Evolutionary conservation across 2,329 filamentous ascomycete species (phyloP).

Genomic region (Nakataea oryzae): DNA sequence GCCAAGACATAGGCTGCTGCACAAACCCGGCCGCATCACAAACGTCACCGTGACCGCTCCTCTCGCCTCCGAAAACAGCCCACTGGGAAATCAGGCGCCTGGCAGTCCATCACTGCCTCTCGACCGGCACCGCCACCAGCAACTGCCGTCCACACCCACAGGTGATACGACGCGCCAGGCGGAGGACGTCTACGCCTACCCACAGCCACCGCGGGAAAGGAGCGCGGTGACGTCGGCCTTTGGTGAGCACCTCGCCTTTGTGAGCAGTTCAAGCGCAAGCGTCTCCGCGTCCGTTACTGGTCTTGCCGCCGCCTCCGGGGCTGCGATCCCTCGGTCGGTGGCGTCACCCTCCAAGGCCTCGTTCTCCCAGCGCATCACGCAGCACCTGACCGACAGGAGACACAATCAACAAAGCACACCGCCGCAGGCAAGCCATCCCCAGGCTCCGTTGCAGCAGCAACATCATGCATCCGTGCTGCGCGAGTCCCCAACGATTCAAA

Average conservation of each 20-base stretch:
- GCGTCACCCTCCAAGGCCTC: slow-evolving; percentile 1
- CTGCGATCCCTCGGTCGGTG: slow-evolving; percentile 1
- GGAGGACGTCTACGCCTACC: not conserved
- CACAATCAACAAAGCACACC: not conserved
- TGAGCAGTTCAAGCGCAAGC: not conserved
- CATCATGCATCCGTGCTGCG: slow-evolving; percentile 26
- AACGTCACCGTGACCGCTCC: not conserved
- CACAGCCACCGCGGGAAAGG: not conserved
- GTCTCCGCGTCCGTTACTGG: slow-evolving; percentile 1
- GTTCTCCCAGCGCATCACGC: not conserved
- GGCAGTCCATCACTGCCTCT: not conserved
- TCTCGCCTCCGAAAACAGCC: not conserved
- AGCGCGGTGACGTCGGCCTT: not conserved
- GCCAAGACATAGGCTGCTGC: not conserved
- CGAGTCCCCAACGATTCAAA: slow-evolving; percentile 11
- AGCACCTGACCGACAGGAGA: not conserved
- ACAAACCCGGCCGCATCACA: not conserved
- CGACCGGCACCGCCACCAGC: not conserved
- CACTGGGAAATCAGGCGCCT: not conserved
- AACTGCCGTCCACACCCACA: not conserved
- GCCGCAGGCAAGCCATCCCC: not conserved
- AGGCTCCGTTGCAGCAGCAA: slow-evolving; percentile 9
- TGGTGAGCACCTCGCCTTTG: not conserved
- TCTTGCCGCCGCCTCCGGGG: slow-evolving; percentile 2
- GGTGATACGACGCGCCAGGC: not conserved